Evolutionary conservation across 2,329 filamentous ascomycete genomes (phyloP), one percentile per base, ranked within the genome.

Genomic region (Trichoderma arundinaceum): DNA sequence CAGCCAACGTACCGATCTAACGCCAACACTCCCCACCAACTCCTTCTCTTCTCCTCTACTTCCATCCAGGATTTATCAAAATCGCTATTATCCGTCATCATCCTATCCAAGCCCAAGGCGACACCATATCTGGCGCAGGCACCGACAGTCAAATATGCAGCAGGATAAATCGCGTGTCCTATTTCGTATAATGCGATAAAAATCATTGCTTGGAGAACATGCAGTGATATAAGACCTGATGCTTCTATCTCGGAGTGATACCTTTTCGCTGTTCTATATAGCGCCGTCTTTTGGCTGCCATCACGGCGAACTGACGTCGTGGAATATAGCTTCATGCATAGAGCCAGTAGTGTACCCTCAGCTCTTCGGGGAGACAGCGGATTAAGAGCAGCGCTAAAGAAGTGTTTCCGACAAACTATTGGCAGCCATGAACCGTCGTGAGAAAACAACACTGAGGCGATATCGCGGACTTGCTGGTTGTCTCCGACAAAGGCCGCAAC

Each of bases 351-450:
- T 5, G 19, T 32, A 9, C 19, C 39, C 7, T 57, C 53, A 0
- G 38, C 38, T 57, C 28, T 38, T 13, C 53, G 38, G 15, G 22
- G 53, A 57, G 39, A 57, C 4, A 57, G n/a, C 7, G 53, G 53
- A 9, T 57, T 57, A 5, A 57, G 53, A 32, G 39, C 32, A 17
- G 53, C 22, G n/a, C 39, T 43, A 15, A 57, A 57, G 8, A 57
- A 57, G 15, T 43, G 38, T n/a, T 44, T 57, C 15, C 39, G 53
- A 8, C 53, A 57, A 28, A 57, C 53, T 44, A 57, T 57, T 57
- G 53, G 53, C 4, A 57, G 22, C 53, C 53, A 57, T 7, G 53
- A 57, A 9, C 38, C 53, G 7, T 57, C 39, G 13, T 43, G 38
- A 12, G 38, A 57, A 39, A 57, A 57, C 19, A 57, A 44, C 22